Base-by-base conservation (phyloP, 768 basidiomycete species). In the Kwoniella bestiolae region DNA sequence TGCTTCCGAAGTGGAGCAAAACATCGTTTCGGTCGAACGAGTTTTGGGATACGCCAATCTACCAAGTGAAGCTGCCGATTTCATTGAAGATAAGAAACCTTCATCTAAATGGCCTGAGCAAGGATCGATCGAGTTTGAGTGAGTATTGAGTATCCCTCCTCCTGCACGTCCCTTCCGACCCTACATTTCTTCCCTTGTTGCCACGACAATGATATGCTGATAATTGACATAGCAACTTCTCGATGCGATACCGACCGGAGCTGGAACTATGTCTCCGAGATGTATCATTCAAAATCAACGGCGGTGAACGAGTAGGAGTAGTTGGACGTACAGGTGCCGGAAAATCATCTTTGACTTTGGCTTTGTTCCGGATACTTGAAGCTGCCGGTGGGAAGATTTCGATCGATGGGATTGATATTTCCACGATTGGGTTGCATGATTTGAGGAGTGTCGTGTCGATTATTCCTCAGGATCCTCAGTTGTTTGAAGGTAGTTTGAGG, bases 341-440 rank as follows among this genome's bases (percentile, higher is more conserved):
- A 21, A 81, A 82, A 59, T 72, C 69, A 6, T 79, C 78, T 6
- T 56, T 80, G 52, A 82, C 81, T 1, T 71, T 82, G 26, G 81
- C 79, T 18, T 47, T 82, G 16, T 80, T 82, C 76, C 68, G 81
- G 4, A 79, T 81, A 55, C 72, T 82, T 28, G 92, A 95, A 76
- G 90, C 93, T 2, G 82, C 85, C 0, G 83, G 83, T 9, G 94
- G 94, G 0, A 85, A 84, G 34, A 94, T 96, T 60, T 38, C 90
- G 47, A 89, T 95, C 21, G 93, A 94, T 67, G 92, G 91, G 6
- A 87, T 94, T 60, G 92, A 94, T 74, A 92, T 93, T 59, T 62
- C 74, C 25, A 67, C 60, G 6, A 78, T 80, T 34, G 78, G 78
- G 2, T 60, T 80, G 45, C 75, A 78, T 46, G 78, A 79, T 57